Evolutionary conservation across 352 stramenopile genomes (phyloP), one percentile per base, ranked within the genome.

Genomic region (Pythium sukuiense): DNA sequence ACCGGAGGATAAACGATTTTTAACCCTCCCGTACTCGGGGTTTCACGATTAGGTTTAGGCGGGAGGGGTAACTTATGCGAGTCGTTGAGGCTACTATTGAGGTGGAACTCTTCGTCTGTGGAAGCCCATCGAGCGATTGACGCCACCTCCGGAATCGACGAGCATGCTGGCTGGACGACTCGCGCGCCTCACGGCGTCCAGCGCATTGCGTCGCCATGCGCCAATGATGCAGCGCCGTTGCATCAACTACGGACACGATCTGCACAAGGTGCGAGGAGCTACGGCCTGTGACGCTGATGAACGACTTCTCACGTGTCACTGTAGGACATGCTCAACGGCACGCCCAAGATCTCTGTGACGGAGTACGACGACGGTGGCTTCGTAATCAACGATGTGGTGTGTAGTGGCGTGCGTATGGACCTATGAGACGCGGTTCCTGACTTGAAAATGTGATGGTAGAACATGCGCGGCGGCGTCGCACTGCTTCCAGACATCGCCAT

Each of bases 281-380:
- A 20, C 18, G 16, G 49, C 26, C 16, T 14, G 14, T 46, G 30
- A 20, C 12, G 20, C 48, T 52, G 29, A 32, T 35, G 55, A 3
- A 43, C 18, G 30, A 32, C 24, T 45, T 30, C 26, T 33, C 26
- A 37, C 16, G 18, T n/a, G 12, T 54, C 0, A 18, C 2, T 35
- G 32, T 63, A 95, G 87, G 87, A 95, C 72, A 95, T 95, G 87
- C 74, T 95, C 54, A 85, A 80, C 57, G 87, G 81, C 50, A 90
- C 87, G 16, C 61, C 76, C 59, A 95, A 95, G 63, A 72, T 93
- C 20, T 90, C 87, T 1, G 76, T 95, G 50, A 85, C 80, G 20
- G 87, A 93, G 71, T 95, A 95, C 64, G 87, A 95, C 68, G 85
- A 93, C 71, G 85, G 83, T 63, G 87, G 87, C 29, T 93, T 93